These are phyloP conservation scores for Lecanoromycetidae sp. DNA, from an alignment of 2,329 filamentous ascomycete genomes.

Conservation along the genomic window DNA sequence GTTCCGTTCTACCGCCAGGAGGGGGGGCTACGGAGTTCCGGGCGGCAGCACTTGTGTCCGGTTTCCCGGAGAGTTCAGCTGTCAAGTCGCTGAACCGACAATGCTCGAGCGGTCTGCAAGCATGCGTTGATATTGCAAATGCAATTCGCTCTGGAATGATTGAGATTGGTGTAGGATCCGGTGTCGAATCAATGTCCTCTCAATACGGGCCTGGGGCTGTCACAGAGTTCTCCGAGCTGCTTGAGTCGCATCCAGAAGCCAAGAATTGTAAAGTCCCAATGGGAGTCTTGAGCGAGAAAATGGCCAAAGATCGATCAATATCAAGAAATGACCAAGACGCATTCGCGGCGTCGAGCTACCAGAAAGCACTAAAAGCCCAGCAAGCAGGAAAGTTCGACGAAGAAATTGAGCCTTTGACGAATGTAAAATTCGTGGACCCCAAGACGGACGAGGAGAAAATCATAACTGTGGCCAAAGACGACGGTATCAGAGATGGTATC, in stretches of 20 bases:
- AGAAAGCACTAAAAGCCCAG: slow-evolving; percentile 79
- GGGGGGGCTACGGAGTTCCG: slow-evolving; percentile 96
- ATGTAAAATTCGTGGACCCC: slow-evolving; percentile 76
- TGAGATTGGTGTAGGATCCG: slow-evolving; percentile 83
- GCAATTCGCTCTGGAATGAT: slow-evolving; percentile 87
- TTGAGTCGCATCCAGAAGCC: slow-evolving; percentile 68
- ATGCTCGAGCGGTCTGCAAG: slow-evolving; percentile 86
- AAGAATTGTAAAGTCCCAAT: slow-evolving; percentile 97
- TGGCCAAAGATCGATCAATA: slow-evolving; percentile 77
- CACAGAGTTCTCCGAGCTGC: slow-evolving; percentile 78
- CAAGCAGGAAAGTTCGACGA: slow-evolving; percentile 79
- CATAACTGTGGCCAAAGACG: slow-evolving; percentile 72
- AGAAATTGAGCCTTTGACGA: slow-evolving; percentile 77
- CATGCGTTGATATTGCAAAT: slow-evolving; percentile 87
- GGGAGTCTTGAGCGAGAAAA: slow-evolving; percentile 85
- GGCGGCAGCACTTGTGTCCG: slow-evolving; percentile 77
- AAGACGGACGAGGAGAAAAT: slow-evolving; percentile 78
- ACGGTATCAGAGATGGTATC: slow-evolving; percentile 74
- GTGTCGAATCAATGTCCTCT: slow-evolving; percentile 89
- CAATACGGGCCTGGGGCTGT: slow-evolving; percentile 88
- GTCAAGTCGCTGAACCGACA: slow-evolving; percentile 85
- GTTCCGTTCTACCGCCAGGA: slow-evolving; percentile 80
- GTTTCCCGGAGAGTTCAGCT: slow-evolving; percentile 75
- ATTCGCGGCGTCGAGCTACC: slow-evolving; percentile 89
- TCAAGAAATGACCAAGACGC: slow-evolving; percentile 64